These are phyloP conservation scores for Coleophoma eucalyptorum DNA, from an alignment of 2,329 filamentous ascomycete species.

Conservation along the genomic window DNA sequence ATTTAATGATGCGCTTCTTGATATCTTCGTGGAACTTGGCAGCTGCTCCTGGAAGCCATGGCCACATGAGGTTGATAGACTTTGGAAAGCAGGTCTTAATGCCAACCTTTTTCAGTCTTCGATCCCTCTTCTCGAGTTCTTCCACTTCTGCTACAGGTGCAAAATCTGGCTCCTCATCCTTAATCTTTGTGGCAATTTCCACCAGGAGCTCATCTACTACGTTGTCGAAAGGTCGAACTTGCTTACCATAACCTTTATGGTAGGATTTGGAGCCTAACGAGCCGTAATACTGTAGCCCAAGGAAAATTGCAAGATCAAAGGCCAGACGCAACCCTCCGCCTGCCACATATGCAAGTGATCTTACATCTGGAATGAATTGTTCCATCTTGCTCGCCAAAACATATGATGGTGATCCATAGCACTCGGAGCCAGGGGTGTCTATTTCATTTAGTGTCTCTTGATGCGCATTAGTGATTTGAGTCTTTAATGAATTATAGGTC, in stretches of 20 bases:
- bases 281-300: not conserved
- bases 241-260: not conserved
- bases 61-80: not conserved
- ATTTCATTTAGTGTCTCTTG: not conserved
- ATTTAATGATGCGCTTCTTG: not conserved
- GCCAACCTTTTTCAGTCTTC: not conserved
- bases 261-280: not conserved
- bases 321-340: not conserved
- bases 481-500: not conserved
- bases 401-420: not conserved
- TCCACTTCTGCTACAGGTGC: not conserved
- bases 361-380: not conserved
- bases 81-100: constrained; percentile 1
- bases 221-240: not conserved
- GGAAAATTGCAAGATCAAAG: not conserved
- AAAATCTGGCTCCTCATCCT: not conserved
- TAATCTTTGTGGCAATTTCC: not conserved
- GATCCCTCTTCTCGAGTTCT: not conserved
- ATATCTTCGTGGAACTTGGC: constrained; percentile 1
- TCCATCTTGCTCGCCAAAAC: constrained; percentile 1
- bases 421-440: not conserved
- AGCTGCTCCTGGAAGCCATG: not conserved
- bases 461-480: not conserved
- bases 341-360: not conserved
- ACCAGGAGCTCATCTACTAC: not conserved